Evolutionary conservation across 441 rosid species (phyloP).

Genomic region (Corymbia calophylla): DNA sequence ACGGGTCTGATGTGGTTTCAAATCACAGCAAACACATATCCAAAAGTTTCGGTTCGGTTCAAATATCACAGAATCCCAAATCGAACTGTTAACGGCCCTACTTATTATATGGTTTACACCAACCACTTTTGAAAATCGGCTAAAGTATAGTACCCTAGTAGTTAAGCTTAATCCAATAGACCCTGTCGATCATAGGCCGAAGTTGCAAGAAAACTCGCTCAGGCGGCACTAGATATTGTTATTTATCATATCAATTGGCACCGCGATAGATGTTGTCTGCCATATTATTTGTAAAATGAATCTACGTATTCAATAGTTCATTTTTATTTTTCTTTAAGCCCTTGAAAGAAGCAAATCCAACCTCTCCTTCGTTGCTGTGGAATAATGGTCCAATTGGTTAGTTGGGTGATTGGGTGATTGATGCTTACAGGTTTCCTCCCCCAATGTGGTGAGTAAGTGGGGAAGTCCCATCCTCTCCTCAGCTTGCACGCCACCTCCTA

Average conservation of each 20-base stretch:
- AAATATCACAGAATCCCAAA: fast-evolving
- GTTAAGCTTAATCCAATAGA: neutral
- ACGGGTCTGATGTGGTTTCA: neutral
- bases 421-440: neutral
- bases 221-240: neutral
- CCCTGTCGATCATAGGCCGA: fast-evolving
- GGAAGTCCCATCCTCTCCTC: neutral
- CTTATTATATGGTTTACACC: neutral
- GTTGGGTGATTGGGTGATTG: neutral
- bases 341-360: neutral
- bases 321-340: neutral
- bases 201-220: neutral
- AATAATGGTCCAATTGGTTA: neutral
- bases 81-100: fast-evolving
- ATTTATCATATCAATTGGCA: neutral
- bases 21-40: neutral
- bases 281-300: neutral
- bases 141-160: neutral
- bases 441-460: neutral
- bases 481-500: neutral
- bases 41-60: neutral
- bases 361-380: neutral
- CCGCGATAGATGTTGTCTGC: neutral
- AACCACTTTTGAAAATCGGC: neutral
- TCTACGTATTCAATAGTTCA: neutral